phyloP scores from a whole-genome alignment of 441 rosid genomes.

The Macaranga tanarius region DNA sequence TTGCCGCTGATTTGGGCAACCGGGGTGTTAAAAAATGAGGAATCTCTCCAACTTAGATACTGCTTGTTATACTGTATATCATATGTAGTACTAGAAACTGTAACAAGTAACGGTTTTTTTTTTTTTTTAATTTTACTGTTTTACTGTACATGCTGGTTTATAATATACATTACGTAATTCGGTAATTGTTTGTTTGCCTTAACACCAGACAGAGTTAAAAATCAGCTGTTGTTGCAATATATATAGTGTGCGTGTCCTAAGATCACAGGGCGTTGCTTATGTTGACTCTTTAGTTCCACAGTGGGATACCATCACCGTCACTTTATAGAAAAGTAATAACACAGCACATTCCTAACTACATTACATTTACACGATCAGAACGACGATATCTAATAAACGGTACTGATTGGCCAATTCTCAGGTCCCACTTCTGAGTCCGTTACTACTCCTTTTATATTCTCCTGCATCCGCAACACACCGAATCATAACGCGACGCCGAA shows the following conservation, averaged over 20 bases:
- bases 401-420: neutral
- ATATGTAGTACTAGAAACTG: neutral
- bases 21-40: constrained; percentile 38
- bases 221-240: too few relatives aligned
- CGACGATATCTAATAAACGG: neutral
- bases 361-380: neutral
- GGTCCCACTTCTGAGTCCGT: too few relatives aligned
- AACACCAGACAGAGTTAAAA: too few relatives aligned
- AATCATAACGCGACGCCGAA: neutral
- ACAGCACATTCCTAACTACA: too few relatives aligned
- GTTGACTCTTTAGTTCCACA: neutral
- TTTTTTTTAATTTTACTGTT: neutral
- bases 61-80: constrained; percentile 3
- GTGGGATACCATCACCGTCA: neutral
- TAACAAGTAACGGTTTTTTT: neutral
- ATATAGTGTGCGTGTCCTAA: neutral
- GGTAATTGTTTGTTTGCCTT: too few relatives aligned
- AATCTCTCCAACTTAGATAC: neutral
- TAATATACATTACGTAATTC: neutral
- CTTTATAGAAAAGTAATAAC: neutral
- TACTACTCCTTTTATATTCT: too few relatives aligned
- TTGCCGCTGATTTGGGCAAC: constrained; percentile 58
- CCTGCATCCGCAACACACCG: neutral
- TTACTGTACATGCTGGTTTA: neutral
- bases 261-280: neutral